Conservation (phyloP, 2,329 filamentous ascomycete genomes). For the Beauveria caledonica region DNA sequence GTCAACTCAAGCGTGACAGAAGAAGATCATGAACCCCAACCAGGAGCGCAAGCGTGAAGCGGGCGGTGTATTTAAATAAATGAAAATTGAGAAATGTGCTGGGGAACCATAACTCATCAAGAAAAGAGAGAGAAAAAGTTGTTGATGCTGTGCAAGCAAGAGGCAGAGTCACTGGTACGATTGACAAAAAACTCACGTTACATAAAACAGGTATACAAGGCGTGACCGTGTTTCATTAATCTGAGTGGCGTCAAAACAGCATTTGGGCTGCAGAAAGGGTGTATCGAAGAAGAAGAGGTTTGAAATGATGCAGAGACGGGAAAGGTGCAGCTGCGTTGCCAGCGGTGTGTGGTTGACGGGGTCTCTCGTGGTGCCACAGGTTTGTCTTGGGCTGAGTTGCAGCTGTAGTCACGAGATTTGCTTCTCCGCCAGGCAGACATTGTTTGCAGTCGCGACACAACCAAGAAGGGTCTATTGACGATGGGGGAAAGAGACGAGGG, state of each 20-base stretch:
- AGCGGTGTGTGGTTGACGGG: background rate
- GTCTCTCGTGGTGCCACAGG: background rate
- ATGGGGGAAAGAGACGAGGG: no score
- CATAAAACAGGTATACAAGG: slow-evolving; percentile 1
- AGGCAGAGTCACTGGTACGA: background rate
- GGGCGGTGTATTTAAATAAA: background rate
- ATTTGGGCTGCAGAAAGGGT: background rate
- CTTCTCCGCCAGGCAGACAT: background rate
- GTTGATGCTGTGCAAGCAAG: background rate
- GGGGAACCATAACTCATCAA: background rate
- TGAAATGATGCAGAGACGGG: background rate
- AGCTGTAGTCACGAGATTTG: slow-evolving; percentile 5
- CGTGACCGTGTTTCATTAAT: slow-evolving; percentile 2
- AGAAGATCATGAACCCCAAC: background rate
- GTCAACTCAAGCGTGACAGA: background rate
- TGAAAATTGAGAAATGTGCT: background rate
- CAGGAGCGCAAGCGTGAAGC: background rate
- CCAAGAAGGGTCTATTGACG: no score
- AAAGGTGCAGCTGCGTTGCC: background rate
- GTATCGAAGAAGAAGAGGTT: background rate
- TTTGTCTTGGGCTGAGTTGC: slow-evolving; percentile 3
- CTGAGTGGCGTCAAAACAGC: background rate
- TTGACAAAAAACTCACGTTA: slow-evolving; percentile 9
- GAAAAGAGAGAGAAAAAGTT: background rate
- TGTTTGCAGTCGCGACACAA: background rate